Percentiles rank a stretch among this genome's conserved stretches.
Conservation (phyloP, 805 yeast species). For the Zygoascus ofunaensis region DNA sequence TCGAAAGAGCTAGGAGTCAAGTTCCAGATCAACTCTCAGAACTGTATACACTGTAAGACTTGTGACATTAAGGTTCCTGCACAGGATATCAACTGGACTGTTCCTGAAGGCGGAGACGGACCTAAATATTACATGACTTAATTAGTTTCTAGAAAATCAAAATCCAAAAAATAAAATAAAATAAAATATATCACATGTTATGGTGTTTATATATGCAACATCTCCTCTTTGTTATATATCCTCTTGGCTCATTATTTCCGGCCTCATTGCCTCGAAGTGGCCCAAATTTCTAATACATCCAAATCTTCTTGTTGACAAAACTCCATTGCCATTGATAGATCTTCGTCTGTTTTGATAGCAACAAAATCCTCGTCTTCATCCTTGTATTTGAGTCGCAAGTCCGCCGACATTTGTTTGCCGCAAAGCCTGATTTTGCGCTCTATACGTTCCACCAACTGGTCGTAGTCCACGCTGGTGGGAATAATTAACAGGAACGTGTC, state of each 20-base stretch:
- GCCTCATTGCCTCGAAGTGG: slow-evolving; percentile 9
- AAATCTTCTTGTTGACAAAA: slow-evolving; percentile 8
- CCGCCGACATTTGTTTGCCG: slow-evolving; percentile 36
- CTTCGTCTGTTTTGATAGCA: slow-evolving; percentile 75
- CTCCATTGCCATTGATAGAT: slow-evolving; percentile 78
- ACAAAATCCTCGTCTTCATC: slow-evolving; percentile 97
- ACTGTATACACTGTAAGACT: slow-evolving; percentile 96
- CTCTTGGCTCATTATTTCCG: not conserved
- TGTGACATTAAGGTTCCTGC: slow-evolving; percentile 96
- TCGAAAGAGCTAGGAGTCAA: slow-evolving; percentile 50
- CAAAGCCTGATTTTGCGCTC: slow-evolving; percentile 47
- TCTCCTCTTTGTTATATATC: slow-evolving; percentile 2
- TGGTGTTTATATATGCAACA: not conserved
- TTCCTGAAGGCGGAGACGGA: slow-evolving; percentile 99
- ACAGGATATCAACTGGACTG: slow-evolving; percentile 90
- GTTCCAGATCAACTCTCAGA: slow-evolving; percentile 91
- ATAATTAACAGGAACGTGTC: slow-evolving; percentile 57
- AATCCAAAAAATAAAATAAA: not conserved
- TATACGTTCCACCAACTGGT: slow-evolving; percentile 48
- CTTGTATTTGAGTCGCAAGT: slow-evolving; percentile 59
- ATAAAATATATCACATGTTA: not conserved
- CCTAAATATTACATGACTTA: slow-evolving; percentile 87
- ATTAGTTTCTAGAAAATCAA: too few species aligned
- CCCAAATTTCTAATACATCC: slow-evolving; percentile 14
- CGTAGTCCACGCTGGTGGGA: slow-evolving; percentile 41